phyloP scores from a whole-genome alignment of 2,329 filamentous ascomycete genomes.

The Westerdykella sp. region DNA sequence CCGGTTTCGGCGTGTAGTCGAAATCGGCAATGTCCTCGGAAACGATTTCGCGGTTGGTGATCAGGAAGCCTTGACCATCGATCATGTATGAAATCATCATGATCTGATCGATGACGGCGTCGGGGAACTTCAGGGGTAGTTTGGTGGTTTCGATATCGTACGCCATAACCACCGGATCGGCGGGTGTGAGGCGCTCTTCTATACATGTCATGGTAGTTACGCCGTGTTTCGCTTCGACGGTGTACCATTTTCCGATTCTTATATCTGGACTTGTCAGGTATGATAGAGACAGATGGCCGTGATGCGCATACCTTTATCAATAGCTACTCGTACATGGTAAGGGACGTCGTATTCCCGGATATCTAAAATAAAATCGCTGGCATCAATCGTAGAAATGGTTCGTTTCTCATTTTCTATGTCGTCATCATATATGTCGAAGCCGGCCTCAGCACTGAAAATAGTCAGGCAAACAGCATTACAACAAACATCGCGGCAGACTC shows the following conservation, averaged over 20 bases:
- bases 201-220: conserved; percentile 75
- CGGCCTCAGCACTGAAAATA: conserved; percentile 58
- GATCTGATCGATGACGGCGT: conserved; percentile 87
- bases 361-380: conserved; percentile 96
- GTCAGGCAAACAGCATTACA: conserved; percentile 11
- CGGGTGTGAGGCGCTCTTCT: conserved; percentile 79
- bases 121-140: conserved; percentile 90
- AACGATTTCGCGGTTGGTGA: conserved; percentile 96
- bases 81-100: conserved; percentile 99
- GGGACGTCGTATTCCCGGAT: conserved; percentile 99
- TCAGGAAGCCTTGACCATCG: conserved; percentile 93
- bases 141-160: conserved; percentile 99
- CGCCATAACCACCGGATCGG: conserved; percentile 97
- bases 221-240: conserved; percentile 88
- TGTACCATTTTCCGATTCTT: conserved; percentile 95
- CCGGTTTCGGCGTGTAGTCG: conserved; percentile 94
- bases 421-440: conserved; percentile 92
- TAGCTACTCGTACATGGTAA: conserved; percentile 97
- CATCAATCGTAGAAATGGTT: conserved; percentile 73
- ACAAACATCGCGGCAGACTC: conserved; percentile 33
- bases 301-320: conserved; percentile 66
- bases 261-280: conserved; percentile 59
- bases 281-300: neutral
- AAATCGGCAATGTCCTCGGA: conserved; percentile 97
- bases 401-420: conserved; percentile 77